A percentile compares a stretch with the other conserved stretches of the same genome.
phyloP scores from a whole-genome alignment of 139 green algal genomes.

The Astrephomene gubernaculifera region DNA sequence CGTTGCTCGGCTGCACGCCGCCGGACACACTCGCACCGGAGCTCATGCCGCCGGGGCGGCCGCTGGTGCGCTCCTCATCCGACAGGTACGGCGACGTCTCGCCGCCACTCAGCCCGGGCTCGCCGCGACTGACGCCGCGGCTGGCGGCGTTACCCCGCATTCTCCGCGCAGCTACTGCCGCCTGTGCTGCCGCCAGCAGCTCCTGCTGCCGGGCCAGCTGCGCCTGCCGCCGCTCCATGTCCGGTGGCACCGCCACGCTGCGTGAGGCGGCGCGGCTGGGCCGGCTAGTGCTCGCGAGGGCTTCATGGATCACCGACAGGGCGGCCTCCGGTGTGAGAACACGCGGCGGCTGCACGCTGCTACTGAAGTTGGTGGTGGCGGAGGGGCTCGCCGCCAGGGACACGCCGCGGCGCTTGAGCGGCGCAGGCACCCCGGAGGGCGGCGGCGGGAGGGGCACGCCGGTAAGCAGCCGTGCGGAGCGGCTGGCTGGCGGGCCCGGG shows the following conservation, averaged over 20 bases:
- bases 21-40: background rate
- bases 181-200: constrained; percentile 34
- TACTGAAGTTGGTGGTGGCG: too few species aligned
- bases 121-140: constrained; percentile 2
- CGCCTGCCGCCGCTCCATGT: constrained; percentile 36
- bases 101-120: background rate
- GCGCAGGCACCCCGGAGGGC: background rate
- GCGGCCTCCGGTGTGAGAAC: background rate
- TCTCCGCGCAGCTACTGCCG: background rate
- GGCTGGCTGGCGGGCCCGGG: background rate
- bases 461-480: too few species aligned
- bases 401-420: background rate
- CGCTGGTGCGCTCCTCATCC: background rate
- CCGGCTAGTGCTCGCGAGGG: background rate
- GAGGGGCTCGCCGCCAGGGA: background rate
- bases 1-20: constrained; percentile 25
- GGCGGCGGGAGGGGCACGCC: constrained; percentile 14
- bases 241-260: constrained; percentile 24
- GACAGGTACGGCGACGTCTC: too few species aligned
- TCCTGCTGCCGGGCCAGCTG: constrained; percentile 39
- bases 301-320: constrained; percentile 14
- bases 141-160: background rate
- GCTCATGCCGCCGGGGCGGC: background rate
- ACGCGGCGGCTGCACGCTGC: constrained; percentile 11
- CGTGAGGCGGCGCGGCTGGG: background rate